Percentiles rank a stretch among this genome's conserved stretches.
These are phyloP conservation scores for Bromus sterilis DNA, from an alignment of 176 grass and related monocot genomes.

Conservation along the genomic window DNA sequence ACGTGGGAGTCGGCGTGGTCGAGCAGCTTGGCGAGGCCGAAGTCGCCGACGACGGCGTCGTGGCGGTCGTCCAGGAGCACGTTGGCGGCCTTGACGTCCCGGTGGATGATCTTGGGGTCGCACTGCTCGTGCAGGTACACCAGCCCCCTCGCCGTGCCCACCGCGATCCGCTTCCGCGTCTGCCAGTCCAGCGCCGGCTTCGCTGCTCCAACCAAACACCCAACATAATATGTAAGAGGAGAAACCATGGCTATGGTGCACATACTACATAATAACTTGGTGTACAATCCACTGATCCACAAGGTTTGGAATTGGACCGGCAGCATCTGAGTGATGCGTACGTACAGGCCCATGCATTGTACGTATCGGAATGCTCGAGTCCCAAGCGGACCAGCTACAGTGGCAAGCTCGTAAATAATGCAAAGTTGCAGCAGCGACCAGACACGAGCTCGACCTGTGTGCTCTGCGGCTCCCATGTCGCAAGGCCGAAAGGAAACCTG, in stretches of 20 bases:
- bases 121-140: constrained; percentile 91
- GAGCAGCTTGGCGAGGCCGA: constrained; percentile 74
- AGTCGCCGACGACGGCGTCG: constrained; percentile 81
- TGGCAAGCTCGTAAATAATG: neutral
- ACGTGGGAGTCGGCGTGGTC: constrained; percentile 80
- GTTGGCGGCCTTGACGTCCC: constrained; percentile 89
- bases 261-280: too few relatives aligned
- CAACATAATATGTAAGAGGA: too few relatives aligned
- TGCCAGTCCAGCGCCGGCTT: constrained; percentile 71
- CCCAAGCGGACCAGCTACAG: neutral
- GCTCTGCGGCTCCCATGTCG: neutral
- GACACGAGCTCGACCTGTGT: neutral
- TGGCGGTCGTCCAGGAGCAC: constrained; percentile 65
- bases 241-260: too few relatives aligned
- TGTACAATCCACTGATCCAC: too few relatives aligned
- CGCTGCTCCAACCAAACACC: neutral
- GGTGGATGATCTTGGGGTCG: constrained; percentile 91
- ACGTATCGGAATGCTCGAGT: neutral
- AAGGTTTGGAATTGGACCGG: too few relatives aligned
- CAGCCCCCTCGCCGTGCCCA: constrained; percentile 54
- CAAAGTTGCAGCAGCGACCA: neutral
- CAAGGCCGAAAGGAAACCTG: neutral
- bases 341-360: too few relatives aligned
- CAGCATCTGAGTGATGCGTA: neutral
- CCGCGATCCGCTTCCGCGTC: constrained; percentile 57